Evolutionary conservation across 2,329 filamentous ascomycete genomes (phyloP).

Genomic region (Claviceps sp.): DNA sequence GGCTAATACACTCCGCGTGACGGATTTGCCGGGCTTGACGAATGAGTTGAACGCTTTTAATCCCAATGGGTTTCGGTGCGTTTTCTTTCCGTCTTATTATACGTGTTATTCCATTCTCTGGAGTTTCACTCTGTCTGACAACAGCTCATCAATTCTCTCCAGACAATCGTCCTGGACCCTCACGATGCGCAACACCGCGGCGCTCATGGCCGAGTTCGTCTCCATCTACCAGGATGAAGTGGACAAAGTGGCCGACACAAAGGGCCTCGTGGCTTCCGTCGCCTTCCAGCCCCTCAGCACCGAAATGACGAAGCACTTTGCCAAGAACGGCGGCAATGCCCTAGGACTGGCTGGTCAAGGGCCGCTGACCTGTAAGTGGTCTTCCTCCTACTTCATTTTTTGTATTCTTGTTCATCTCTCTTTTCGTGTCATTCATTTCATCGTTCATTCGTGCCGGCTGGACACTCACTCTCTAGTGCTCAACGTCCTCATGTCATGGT

Average conservation of each 20-base stretch:
- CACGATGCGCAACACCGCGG: constrained; percentile 8
- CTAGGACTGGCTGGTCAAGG: constrained; percentile 16
- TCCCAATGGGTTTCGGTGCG: constrained; percentile 10
- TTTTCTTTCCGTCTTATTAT: background rate
- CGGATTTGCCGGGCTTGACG: constrained; percentile 10
- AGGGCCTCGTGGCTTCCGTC: constrained; percentile 12
- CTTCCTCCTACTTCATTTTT: no score
- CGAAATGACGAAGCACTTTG: constrained; percentile 20
- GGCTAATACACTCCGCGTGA: constrained; percentile 8
- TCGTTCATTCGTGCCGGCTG: background rate
- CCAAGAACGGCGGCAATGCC: constrained; percentile 20
- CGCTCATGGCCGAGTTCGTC: constrained; percentile 12
- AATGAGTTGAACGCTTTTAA: constrained; percentile 8
- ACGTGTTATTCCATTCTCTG: background rate
- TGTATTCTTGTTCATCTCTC: background rate
- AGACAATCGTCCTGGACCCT: constrained; percentile 8
- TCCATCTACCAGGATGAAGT: constrained; percentile 12
- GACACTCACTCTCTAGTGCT: background rate
- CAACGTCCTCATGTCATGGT: background rate
- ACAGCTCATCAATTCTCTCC: background rate
- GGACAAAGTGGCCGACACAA: constrained; percentile 8
- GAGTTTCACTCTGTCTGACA: background rate
- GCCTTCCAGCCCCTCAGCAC: constrained; percentile 28
- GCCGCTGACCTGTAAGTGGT: constrained; percentile 8
- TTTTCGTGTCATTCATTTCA: background rate